phyloP scores from a whole-genome alignment of 2,329 filamentous ascomycete genomes.

The Diaporthe ilicicola region DNA sequence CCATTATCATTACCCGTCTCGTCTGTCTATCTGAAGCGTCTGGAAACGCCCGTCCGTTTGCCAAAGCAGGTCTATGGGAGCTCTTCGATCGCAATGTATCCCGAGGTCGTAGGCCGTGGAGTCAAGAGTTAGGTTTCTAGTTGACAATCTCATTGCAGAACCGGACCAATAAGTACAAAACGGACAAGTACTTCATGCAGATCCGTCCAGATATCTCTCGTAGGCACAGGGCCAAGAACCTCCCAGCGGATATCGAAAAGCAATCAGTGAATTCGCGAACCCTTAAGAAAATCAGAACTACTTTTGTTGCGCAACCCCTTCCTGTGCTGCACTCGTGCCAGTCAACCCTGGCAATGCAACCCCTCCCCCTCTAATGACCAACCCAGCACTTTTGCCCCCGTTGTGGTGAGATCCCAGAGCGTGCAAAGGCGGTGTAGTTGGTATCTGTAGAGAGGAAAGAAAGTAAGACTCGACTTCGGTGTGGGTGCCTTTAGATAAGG shows the following conservation, averaged over 20 bases:
- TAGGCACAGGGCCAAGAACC: constrained; percentile 25
- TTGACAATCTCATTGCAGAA: constrained; percentile 32
- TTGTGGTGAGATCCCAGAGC: constrained; percentile 24
- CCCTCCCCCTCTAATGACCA: constrained; percentile 35
- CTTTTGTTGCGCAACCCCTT: constrained; percentile 32
- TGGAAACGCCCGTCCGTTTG: constrained; percentile 21
- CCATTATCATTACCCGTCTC: constrained; percentile 27
- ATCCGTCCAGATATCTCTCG: constrained; percentile 29
- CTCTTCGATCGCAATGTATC: constrained; percentile 9
- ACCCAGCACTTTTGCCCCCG: constrained; percentile 33
- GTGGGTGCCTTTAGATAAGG: constrained; percentile 48
- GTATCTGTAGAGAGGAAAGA: constrained; percentile 31
- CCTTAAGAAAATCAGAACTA: constrained; percentile 30
- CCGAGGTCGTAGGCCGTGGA: neutral
- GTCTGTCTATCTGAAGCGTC: constrained; percentile 25
- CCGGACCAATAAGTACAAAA: constrained; percentile 32
- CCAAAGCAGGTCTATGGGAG: constrained; percentile 25
- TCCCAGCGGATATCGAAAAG: constrained; percentile 31
- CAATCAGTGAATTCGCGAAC: constrained; percentile 34
- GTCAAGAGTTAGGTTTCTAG: constrained; percentile 21
- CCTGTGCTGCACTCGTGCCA: constrained; percentile 29
- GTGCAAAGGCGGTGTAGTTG: constrained; percentile 29
- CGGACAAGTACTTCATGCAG: constrained; percentile 30
- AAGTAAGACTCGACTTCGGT: constrained; percentile 29
- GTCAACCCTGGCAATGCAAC: constrained; percentile 31